Percentiles rank a stretch among this genome's conserved stretches.
Conservation (phyloP, 257 asterid species). For the Jaltomata sinuosa region DNA sequence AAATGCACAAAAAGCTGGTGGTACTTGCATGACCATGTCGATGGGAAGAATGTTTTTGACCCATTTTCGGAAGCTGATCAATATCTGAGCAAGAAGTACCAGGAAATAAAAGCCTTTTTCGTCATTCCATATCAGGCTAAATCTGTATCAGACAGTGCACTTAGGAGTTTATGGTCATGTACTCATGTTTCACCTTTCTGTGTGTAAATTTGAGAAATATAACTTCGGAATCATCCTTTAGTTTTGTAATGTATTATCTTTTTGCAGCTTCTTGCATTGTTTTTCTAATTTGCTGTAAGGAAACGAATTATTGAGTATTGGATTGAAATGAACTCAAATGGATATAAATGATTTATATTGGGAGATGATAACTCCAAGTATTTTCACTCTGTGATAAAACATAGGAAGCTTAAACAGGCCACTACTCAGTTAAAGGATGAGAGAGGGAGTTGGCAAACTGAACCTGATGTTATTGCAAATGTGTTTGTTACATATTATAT, state of each 20-base stretch:
- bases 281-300: not conserved
- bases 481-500: too few relatives aligned
- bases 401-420: too few relatives aligned
- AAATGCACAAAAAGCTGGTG: constrained; percentile 10
- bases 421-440: too few relatives aligned
- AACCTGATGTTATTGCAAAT: too few relatives aligned
- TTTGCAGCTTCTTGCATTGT: not conserved
- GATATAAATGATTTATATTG: too few relatives aligned
- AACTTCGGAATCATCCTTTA: constrained; percentile 2
- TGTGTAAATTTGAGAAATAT: constrained; percentile 15
- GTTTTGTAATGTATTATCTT: not conserved
- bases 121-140: constrained; percentile 5
- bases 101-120: constrained; percentile 12
- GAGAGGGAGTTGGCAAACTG: too few relatives aligned
- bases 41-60: not conserved
- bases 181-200: constrained; percentile 5
- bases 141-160: constrained; percentile 1
- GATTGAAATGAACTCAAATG: not conserved
- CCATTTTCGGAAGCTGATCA: constrained; percentile 27
- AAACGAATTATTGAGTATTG: not conserved
- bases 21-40: constrained; percentile 6
- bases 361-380: too few relatives aligned
- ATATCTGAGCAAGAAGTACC: constrained; percentile 9
- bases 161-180: constrained; percentile 10
- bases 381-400: too few relatives aligned